Evolutionary conservation across 2,329 filamentous ascomycete species (phyloP), one percentile per base, ranked within the genome.

Genomic region (Trichoderma breve): DNA sequence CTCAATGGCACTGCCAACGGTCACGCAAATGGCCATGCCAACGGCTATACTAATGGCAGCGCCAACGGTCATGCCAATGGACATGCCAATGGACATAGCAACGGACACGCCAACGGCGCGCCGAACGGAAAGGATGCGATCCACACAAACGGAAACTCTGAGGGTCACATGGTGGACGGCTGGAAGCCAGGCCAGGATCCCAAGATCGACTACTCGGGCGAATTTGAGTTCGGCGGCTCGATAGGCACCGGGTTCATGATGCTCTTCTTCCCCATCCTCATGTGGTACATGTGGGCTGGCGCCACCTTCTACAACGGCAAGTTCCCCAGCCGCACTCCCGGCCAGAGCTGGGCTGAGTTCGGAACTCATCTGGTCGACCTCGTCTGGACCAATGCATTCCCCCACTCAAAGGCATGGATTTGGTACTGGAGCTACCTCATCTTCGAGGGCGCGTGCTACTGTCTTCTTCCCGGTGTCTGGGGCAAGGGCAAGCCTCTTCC

Each of bases 251-350:
- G 88, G 18, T 85, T 88, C 76, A 94, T 98, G 89, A 98, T 98
- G 94, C 87, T 94, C 74, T 90, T 92, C 60, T 99, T 98, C 83
- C 96, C 96, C n/a, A 74, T 91, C 47, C 88, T 99, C 77, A 98
- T 98, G 95, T 98, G 93, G 88, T 98, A 98, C 84, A 97, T 99
- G 95, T 98, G 95, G 95, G 91, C 97, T 81, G 96, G 96, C 65
- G 93, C 95, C 39, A 95, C 91, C 64, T 97, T 95, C 84, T 99
- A 98, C 83, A 86, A 94, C 79, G 95, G 95, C 76, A 90, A 92
- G 74, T 86, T 97, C 66, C 96, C 96, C 18, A 83, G 84, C 57
- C 92, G 90, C 1, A 83, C 84, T 2, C 80, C 88, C 57, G 92
- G 88, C 55, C 87, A 97, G 85, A 90, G 86, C 76, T 89, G 89